Base-by-base conservation (phyloP, 192 early-diverging fungal genomes). In the Entrophospora sp. region DNA sequence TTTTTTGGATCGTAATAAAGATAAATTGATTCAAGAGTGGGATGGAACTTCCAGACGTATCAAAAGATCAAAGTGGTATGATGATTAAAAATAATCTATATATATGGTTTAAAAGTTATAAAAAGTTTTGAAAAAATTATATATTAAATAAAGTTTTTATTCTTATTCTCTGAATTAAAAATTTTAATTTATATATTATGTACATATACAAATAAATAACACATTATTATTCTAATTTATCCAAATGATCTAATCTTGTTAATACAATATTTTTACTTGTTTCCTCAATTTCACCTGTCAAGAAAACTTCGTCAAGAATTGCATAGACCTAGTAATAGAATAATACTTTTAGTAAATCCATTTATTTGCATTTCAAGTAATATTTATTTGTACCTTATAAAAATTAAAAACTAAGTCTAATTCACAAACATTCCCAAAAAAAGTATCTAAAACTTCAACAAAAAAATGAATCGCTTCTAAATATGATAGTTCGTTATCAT, bases 381-480 rank as follows among this genome's bases (percentile, higher is more conserved):
- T 31, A 18, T 27, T 34, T 38, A 3, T 40, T 51, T n/a, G n/a
- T 73, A 83, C 83, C 84, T 87, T 89, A 77, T 94, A 97, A 77
- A 97, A 95, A 79, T 99, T 96, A 74, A 99, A 97, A 13, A 99
- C 95, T 43, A 98, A 81, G 75, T 98, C 94, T 32, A 98, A 81
- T 75, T 99, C 96, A 71, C 95, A 98, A 5, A 99, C 97, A 56
- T 98, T 99, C 32, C 91, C 90, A 75, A 98, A 98, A 81, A 96
- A 99, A 20, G 92, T 83, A 74, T 99, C 97, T 35, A 99, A 75
- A 0, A 99, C 92, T 76, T 99, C 97, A 9, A 99, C 97, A 84
- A 99, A 98, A 67, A 99, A 89, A 70, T 99, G 97, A 38, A 99
- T 98, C 0, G 93, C 94, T 71, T 99, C 97, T 30, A 99, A 74